Evolutionary conservation across 2,329 filamentous ascomycete species (phyloP), one percentile per base, ranked within the genome.

Genomic region (Sarocladium strictum): DNA sequence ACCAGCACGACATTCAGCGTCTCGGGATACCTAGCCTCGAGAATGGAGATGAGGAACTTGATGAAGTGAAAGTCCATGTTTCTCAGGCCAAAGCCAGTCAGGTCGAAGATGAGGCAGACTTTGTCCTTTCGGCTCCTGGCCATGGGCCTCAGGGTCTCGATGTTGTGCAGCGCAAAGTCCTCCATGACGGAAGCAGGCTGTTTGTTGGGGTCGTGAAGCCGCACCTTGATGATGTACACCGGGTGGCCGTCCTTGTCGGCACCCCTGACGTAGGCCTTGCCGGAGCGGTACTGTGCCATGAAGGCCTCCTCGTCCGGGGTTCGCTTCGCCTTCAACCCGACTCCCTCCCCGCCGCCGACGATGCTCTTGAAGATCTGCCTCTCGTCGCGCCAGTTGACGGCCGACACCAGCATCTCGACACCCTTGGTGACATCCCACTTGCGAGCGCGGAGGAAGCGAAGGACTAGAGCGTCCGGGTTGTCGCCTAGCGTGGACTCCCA

Each of bases 41-140:
- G 88, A 63, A 85, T 86, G 61, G 89, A 87, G 69, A 90, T 87
- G 73, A 90, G 86, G 71, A 89, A 90, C 61, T 88, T 90, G 53
- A 90, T 84, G 0, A 86, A 85, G 0, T 83, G 77, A 65, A 89
- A 90, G 67, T 90, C 87, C 78, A 90, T 89, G 69, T 90, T 90
- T 11, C 83, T 77, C 65, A 90, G 74, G 14, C 79, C 79, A 64
- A 90, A 90, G 58, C 80, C 76, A 7, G 78, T 86, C 79, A 90
- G 85, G 67, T 90, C 87, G 64, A 90, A 90, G 53, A 90, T 69
- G 55, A 90, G 57, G 27, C 59, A 62, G 15, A 55, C 49, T 35
- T 54, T 58, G 47, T 55, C 56, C 14, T 52, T 29, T 14, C 43
- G 23, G 21, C 62, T n/a, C 7, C 59, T 55, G 9, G 65, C 59